Base-by-base conservation (phyloP, 441 rosid genomes). In the Erodium moschatum region DNA sequence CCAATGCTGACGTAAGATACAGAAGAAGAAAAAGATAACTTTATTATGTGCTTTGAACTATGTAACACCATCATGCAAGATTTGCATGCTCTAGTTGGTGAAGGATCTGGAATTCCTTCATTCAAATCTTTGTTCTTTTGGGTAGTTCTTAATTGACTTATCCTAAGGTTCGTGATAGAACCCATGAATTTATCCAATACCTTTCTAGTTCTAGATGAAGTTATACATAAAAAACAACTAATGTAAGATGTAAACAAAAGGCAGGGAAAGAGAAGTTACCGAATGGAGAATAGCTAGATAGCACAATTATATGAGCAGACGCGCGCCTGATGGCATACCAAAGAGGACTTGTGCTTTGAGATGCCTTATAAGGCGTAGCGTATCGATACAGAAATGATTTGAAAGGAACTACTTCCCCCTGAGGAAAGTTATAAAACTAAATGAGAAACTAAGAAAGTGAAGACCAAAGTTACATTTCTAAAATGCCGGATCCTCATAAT, bases 221-320 rank as follows among this genome's bases (percentile, higher is more conserved):
- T 7, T 33, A 21, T 7, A 18, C 61, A 60, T 19, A 3, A 31
- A 31, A 31, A 27, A 18, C 2, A 27, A 27, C 67, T 33, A 5
- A 33, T 33, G 38, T 24, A 24, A 24, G 27, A 33, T 33, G 38
- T 33, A 20, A 0, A 60, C 18, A 11, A 18, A 42, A 35, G 38
- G 44, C 56, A 63, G 73, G 66, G 29, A 66, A 66, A 29, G 58
- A 69, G 54, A 70, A 73, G 13, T 79, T 86, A 88, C 90, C 93
- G 74, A 81, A 88, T 48, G 93, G 81, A 74, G 93, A 88, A 81
- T 88, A 88, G 84, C 90, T 86, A 42, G 90, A 88, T 76, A 88
- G 80, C 76, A 82, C 89, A 61, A 88, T 85, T 70, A 86, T 80
- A 74, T 88, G 90, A 38, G 90, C 89, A 0, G 93, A 88, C 19